These are phyloP conservation scores for Carallia brachiata DNA, from an alignment of 345 rosid genomes.

Conservation along the genomic window DNA sequence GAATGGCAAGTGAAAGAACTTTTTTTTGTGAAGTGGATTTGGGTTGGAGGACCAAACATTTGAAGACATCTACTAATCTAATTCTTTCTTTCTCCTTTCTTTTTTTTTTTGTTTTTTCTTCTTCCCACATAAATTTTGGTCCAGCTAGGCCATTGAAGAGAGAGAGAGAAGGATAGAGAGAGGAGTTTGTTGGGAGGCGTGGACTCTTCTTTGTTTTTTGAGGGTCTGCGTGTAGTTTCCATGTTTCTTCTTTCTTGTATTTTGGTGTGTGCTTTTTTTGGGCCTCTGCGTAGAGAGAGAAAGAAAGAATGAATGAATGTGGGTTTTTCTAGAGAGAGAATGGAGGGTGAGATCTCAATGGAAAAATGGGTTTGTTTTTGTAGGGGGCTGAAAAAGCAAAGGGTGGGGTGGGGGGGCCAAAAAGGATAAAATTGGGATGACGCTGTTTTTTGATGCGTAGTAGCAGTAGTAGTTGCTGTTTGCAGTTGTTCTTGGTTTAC, in stretches of 20 bases:
- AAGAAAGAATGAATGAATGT: not conserved
- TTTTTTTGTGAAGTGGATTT: conserved; percentile 43
- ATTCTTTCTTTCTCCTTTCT: conserved; percentile 13
- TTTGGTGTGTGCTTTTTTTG: conserved; percentile 1
- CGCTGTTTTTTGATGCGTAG: conserved; percentile 21
- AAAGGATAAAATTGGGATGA: conserved; percentile 26
- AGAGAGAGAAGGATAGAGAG: conserved; percentile 23
- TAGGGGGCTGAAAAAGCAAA: conserved; percentile 20
- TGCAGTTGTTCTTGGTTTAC: conserved; percentile 23
- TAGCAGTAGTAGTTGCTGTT: not conserved
- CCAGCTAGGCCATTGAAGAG: conserved; percentile 64
- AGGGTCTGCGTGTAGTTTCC: conserved; percentile 25
- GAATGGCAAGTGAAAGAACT: conserved; percentile 9
- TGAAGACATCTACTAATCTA: conserved; percentile 26
- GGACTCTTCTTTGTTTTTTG: conserved; percentile 31
- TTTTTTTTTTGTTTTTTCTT: conserved; percentile 17
- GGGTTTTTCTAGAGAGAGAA: conserved; percentile 15
- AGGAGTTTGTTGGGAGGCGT: conserved; percentile 20
- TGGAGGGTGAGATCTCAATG: not conserved
- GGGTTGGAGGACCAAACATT: conserved; percentile 41
- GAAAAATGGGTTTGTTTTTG: not conserved
- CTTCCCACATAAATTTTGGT: conserved; percentile 37
- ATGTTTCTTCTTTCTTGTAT: conserved; percentile 25
- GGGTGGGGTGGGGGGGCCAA: not conserved
- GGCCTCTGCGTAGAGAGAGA: conserved; percentile 11